Percentiles rank a stretch among this genome's conserved stretches.
Evolutionary conservation across 139 green algal genomes (phyloP).

Genomic region (Chlorella sp.): DNA sequence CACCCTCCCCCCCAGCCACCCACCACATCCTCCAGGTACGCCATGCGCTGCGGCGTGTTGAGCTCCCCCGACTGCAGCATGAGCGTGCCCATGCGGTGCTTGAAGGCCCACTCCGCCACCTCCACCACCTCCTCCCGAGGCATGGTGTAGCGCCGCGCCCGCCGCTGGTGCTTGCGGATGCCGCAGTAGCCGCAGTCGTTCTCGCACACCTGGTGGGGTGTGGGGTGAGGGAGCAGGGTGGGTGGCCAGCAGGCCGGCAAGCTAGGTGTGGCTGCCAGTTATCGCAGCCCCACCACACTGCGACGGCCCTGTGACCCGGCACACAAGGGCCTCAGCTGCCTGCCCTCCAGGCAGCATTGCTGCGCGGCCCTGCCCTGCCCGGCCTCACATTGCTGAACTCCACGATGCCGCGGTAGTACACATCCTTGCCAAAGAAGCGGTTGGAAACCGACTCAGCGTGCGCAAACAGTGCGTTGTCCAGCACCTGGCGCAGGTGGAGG

Average conservation of each 20-base stretch:
- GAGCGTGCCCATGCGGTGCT: slow-evolving; percentile 69
- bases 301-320: too few relatives aligned
- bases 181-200: slow-evolving; percentile 80
- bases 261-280: too few relatives aligned
- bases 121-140: slow-evolving; percentile 64
- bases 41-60: slow-evolving; percentile 52
- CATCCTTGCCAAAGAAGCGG: slow-evolving; percentile 59
- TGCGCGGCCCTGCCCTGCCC: neutral
- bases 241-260: too few relatives aligned
- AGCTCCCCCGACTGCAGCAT: slow-evolving; percentile 74
- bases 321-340: too few relatives aligned
- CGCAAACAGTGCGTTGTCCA: slow-evolving; percentile 66
- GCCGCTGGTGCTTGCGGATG: slow-evolving; percentile 66
- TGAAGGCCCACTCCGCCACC: slow-evolving; percentile 60
- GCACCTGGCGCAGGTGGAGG: neutral
- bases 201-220: slow-evolving; percentile 47
- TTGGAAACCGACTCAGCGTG: slow-evolving; percentile 62
- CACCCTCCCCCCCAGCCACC: too few relatives aligned
- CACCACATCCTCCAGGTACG: slow-evolving; percentile 60
- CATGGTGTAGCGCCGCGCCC: slow-evolving; percentile 62
- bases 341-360: too few relatives aligned
- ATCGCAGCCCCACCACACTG: too few relatives aligned
- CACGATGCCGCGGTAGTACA: slow-evolving; percentile 69
- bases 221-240: neutral
- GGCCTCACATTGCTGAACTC: slow-evolving; percentile 70